Percentiles rank a stretch among this genome's conserved stretches.
These are phyloP conservation scores for Jimgerdemannia lactiflua DNA, from an alignment of 192 early-diverging fungal species.

Conservation along the genomic window DNA sequence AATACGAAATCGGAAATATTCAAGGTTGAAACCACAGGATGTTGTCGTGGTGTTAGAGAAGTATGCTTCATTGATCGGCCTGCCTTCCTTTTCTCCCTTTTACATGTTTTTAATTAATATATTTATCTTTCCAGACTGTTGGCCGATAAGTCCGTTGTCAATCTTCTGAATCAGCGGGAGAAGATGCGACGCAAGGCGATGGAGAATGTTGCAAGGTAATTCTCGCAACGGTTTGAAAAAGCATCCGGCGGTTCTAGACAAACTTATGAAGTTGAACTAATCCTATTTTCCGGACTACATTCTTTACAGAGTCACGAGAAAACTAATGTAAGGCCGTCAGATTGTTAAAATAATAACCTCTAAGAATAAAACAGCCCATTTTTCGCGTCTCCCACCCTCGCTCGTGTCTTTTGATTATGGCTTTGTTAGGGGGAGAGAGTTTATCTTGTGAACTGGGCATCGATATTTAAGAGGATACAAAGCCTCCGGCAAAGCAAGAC, in stretches of 20 bases:
- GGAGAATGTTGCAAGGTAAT: slow-evolving; percentile 42
- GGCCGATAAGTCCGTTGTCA: slow-evolving; percentile 10
- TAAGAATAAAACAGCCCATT: too few relatives aligned
- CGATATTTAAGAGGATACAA: too few relatives aligned
- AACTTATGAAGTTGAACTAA: background rate
- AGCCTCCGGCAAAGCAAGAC: too few relatives aligned
- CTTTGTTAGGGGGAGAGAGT: too few relatives aligned
- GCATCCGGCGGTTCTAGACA: background rate
- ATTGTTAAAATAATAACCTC: too few relatives aligned
- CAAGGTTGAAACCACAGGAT: slow-evolving; percentile 59
- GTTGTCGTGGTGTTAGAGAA: slow-evolving; percentile 76
- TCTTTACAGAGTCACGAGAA: slow-evolving; percentile 7
- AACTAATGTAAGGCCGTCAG: background rate
- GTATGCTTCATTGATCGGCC: slow-evolving; percentile 44
- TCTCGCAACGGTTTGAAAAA: too few relatives aligned
- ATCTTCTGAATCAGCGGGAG: slow-evolving; percentile 8
- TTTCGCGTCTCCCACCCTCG: too few relatives aligned
- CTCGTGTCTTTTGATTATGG: too few relatives aligned
- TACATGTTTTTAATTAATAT: background rate
- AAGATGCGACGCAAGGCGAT: slow-evolving; percentile 33
- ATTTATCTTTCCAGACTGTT: slow-evolving; percentile 14
- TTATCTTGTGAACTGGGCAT: too few relatives aligned
- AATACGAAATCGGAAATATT: slow-evolving; percentile 61
- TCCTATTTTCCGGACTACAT: background rate
- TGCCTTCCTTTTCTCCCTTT: background rate